These are phyloP conservation scores for Hymenoscyphus linearis DNA, from an alignment of 2,329 filamentous ascomycete species.

Conservation along the genomic window DNA sequence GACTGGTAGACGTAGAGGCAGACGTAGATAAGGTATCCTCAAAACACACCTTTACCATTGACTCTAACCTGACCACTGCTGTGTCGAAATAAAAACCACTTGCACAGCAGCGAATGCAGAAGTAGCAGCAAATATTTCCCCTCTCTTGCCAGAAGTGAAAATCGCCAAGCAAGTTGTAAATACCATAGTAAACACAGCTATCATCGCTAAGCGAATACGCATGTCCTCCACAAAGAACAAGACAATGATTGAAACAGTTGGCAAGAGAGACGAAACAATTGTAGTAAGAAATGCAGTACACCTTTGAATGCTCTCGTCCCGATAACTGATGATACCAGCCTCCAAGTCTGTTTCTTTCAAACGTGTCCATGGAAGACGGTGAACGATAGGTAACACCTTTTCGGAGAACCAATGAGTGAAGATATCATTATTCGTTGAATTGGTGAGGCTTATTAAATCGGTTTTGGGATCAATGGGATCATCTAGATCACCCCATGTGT, in stretches of 20 bases:
- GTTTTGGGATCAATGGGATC: not conserved
- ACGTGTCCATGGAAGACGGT: not conserved
- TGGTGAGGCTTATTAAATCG: not conserved
- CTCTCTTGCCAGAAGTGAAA: slow-evolving; percentile 15
- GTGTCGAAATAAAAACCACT: slow-evolving; percentile 13
- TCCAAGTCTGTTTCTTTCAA: not conserved
- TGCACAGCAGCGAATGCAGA: slow-evolving; percentile 16
- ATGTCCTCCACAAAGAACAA: slow-evolving; percentile 11
- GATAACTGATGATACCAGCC: not conserved
- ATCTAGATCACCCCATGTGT: not conserved
- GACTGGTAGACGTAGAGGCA: too few relatives aligned
- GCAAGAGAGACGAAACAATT: slow-evolving; percentile 13
- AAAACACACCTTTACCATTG: too few relatives aligned
- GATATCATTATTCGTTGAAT: not conserved
- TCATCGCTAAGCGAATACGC: slow-evolving; percentile 9
- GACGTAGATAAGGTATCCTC: too few relatives aligned
- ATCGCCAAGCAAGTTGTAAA: slow-evolving; percentile 15
- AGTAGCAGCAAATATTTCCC: slow-evolving; percentile 16
- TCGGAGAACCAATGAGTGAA: slow-evolving; percentile 3
- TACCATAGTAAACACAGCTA: slow-evolving; percentile 14
- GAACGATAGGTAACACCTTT: not conserved
- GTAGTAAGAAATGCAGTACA: slow-evolving; percentile 1
- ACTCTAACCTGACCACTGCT: not conserved
- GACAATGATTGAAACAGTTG: slow-evolving; percentile 16
- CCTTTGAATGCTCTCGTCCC: not conserved